Evolutionary conservation across 257 asterid genomes (phyloP).

Genomic region (Mitragyna speciosa): DNA sequence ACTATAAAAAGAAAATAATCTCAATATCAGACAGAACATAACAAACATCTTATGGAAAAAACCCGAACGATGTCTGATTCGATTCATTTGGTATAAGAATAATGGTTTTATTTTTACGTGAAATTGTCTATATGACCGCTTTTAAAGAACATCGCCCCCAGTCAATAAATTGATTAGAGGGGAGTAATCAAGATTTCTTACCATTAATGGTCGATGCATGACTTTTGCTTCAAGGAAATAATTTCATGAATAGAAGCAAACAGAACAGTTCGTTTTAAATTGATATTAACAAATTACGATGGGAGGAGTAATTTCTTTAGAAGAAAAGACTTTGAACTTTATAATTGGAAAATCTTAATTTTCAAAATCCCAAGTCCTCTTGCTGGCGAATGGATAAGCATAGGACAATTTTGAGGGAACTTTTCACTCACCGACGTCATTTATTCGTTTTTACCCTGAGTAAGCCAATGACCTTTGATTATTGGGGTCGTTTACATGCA

Average conservation of each 20-base stretch:
- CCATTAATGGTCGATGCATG: not conserved
- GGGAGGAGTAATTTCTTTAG: not conserved
- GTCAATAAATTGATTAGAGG: not conserved
- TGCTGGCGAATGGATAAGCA: not conserved
- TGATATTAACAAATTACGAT: not conserved
- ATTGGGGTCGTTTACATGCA: conserved; percentile 5
- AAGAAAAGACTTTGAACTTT: too few relatives aligned
- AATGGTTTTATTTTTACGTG: too few relatives aligned
- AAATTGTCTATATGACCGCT: too few relatives aligned
- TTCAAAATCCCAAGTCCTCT: too few relatives aligned
- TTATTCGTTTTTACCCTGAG: not conserved
- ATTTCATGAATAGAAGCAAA: too few relatives aligned
- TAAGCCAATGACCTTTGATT: not conserved
- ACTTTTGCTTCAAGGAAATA: not conserved
- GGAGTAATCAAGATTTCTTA: not conserved
- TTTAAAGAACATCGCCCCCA: not conserved
- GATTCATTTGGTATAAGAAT: too few relatives aligned
- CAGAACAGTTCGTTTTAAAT: too few relatives aligned
- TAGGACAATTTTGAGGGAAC: not conserved
- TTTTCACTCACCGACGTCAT: not conserved
- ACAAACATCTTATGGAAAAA: too few relatives aligned
- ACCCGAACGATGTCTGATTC: too few relatives aligned
- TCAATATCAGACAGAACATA: too few relatives aligned
- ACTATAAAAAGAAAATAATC: too few relatives aligned
- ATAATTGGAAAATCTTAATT: too few relatives aligned